phyloP scores from a whole-genome alignment of 140 eudicot species.

The Senecio squalidus region DNA sequence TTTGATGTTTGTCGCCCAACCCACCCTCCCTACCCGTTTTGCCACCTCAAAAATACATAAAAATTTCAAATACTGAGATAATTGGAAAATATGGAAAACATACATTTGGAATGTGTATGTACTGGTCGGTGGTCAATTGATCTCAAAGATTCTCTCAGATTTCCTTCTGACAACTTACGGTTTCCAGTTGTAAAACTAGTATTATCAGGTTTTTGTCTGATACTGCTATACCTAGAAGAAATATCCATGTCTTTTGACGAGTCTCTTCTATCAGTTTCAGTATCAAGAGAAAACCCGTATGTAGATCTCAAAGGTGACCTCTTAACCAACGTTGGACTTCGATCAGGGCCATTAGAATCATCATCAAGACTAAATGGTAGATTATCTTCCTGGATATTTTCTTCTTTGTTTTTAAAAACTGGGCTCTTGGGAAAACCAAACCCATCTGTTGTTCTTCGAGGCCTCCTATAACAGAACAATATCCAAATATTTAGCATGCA shows the following conservation, averaged over 20 bases:
- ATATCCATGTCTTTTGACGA: constrained; percentile 34
- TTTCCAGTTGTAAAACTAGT: constrained; percentile 31
- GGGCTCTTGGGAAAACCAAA: constrained; percentile 37
- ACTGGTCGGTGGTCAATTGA: constrained; percentile 36
- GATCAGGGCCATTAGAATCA: constrained; percentile 58
- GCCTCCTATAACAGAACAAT: constrained; percentile 38
- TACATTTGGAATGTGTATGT: constrained; percentile 49
- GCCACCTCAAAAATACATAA: neutral
- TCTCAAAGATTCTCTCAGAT: constrained; percentile 41
- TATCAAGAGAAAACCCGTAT: constrained; percentile 56
- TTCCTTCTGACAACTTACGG: constrained; percentile 51
- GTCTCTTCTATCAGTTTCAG: constrained; percentile 32
- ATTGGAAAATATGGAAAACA: neutral
- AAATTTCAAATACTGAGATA: neutral
- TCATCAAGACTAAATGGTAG: constrained; percentile 67
- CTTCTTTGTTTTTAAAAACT: constrained; percentile 39
- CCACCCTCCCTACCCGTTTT: neutral
- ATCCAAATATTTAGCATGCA: constrained; percentile 1
- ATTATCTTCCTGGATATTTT: constrained; percentile 56
- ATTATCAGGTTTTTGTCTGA: constrained; percentile 34
- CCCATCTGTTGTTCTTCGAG: constrained; percentile 38
- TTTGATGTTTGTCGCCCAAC: neutral
- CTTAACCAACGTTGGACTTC: constrained; percentile 43
- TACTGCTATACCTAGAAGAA: constrained; percentile 36
- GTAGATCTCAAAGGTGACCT: constrained; percentile 55